A percentile compares a stretch with the other conserved stretches of the same genome.
phyloP scores from a whole-genome alignment of 2,329 filamentous ascomycete genomes.

The Exutisphaerella laricina region DNA sequence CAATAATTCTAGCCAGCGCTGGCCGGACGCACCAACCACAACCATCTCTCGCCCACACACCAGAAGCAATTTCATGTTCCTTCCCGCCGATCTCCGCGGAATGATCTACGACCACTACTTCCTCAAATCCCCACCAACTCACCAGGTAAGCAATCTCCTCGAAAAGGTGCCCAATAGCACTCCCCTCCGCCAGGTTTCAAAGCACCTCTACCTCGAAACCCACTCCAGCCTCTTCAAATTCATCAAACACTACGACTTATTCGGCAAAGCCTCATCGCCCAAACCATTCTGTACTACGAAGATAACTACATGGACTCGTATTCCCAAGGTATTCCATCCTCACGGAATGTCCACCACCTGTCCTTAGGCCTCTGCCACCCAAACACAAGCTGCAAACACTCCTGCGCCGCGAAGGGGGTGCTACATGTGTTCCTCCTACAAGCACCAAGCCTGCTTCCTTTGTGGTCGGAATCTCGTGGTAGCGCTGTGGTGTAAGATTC shows the following conservation, averaged over 20 bases:
- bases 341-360: not conserved
- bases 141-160: not conserved
- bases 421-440: constrained; percentile 13
- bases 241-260: not conserved
- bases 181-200: not conserved
- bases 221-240: not conserved
- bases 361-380: not conserved
- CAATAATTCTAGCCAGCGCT: not conserved
- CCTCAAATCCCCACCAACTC: not conserved
- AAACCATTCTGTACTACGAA: not conserved
- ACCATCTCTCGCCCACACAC: not conserved
- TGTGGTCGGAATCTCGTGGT: constrained; percentile 11
- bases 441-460: constrained; percentile 12
- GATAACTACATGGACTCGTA: not conserved
- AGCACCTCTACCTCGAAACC: not conserved
- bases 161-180: not conserved
- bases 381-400: constrained; percentile 2
- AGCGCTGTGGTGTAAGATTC: constrained; percentile 4
- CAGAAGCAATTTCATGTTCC: not conserved
- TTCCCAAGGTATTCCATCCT: not conserved
- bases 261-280: not conserved
- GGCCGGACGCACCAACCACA: not conserved
- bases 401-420: constrained; percentile 5
- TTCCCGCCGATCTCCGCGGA: not conserved
- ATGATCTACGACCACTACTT: not conserved